Percentiles rank a stretch among this genome's conserved stretches.
Conservation (phyloP, 352 stramenopile genomes). For the Phytophthora brassicae region DNA sequence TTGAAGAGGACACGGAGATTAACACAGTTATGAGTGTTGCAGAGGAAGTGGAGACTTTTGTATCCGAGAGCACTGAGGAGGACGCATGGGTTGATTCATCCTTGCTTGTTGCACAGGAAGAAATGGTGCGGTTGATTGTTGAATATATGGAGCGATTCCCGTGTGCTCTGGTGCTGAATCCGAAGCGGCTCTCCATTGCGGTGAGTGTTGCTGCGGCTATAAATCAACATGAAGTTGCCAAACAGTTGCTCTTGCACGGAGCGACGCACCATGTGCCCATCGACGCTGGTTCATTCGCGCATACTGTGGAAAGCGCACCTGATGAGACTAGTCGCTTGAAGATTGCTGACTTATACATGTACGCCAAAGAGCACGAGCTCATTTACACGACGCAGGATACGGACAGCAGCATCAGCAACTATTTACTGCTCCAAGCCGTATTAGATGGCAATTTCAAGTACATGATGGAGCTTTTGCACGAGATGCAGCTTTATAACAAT, state of each 20-base stretch:
- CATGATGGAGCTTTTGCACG: constrained; percentile 73
- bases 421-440: constrained; percentile 61
- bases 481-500: constrained; percentile 75
- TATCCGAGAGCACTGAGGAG: not conserved
- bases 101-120: constrained; percentile 6
- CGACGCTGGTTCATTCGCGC: constrained; percentile 65
- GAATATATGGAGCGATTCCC: constrained; percentile 52
- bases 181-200: constrained; percentile 59
- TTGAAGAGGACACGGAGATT: not conserved
- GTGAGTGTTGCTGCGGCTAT: constrained; percentile 56
- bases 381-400: constrained; percentile 57
- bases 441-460: constrained; percentile 74
- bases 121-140: constrained; percentile 42
- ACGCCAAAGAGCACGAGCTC: constrained; percentile 51
- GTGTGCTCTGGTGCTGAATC: constrained; percentile 39
- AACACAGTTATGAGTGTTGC: not conserved
- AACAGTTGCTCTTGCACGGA: constrained; percentile 47
- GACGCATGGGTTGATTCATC: not conserved
- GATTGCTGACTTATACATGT: constrained; percentile 58
- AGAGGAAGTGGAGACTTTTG: too few species aligned
- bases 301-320: constrained; percentile 52
- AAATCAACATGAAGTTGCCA: constrained; percentile 34
- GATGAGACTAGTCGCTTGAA: constrained; percentile 47
- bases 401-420: constrained; percentile 58
- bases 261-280: constrained; percentile 43